These are phyloP conservation scores for Ammopiptanthus mongolicus DNA, from an alignment of 306 rosid genomes.

Conservation along the genomic window DNA sequence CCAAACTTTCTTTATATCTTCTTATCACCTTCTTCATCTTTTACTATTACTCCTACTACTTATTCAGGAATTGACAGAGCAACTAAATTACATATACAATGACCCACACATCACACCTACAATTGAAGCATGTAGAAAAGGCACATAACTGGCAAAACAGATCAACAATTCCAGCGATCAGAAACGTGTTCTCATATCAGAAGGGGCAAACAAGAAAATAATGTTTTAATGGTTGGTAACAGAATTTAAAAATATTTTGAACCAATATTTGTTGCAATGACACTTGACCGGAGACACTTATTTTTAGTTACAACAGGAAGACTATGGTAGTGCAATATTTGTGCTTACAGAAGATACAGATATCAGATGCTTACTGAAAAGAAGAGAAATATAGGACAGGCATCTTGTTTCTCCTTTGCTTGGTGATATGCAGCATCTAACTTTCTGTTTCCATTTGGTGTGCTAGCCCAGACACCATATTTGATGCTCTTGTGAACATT, in stretches of 20 bases:
- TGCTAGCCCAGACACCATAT: slow-evolving; percentile 90
- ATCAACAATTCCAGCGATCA: neutral
- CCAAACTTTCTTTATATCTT: neutral
- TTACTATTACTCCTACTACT: neutral
- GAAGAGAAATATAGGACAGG: slow-evolving; percentile 65
- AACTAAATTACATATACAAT: neutral
- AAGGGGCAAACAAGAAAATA: neutral
- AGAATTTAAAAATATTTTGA: neutral
- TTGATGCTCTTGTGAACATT: slow-evolving; percentile 91
- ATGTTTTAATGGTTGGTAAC: neutral
- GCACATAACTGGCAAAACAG: neutral
- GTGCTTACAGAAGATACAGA: neutral
- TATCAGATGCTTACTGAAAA: slow-evolving; percentile 57
- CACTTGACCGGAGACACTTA: neutral
- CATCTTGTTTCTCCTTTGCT: slow-evolving; percentile 64
- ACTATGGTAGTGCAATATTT: neutral
- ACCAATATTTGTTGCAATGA: neutral
- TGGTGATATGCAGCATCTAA: slow-evolving; percentile 73
- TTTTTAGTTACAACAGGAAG: neutral
- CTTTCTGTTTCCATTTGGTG: slow-evolving; percentile 86
- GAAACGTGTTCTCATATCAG: neutral
- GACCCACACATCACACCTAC: neutral
- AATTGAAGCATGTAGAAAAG: neutral
- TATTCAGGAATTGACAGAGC: neutral
- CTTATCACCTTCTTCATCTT: neutral